Conservation (phyloP, 352 stramenopile genomes). For the Albugo candida region DNA sequence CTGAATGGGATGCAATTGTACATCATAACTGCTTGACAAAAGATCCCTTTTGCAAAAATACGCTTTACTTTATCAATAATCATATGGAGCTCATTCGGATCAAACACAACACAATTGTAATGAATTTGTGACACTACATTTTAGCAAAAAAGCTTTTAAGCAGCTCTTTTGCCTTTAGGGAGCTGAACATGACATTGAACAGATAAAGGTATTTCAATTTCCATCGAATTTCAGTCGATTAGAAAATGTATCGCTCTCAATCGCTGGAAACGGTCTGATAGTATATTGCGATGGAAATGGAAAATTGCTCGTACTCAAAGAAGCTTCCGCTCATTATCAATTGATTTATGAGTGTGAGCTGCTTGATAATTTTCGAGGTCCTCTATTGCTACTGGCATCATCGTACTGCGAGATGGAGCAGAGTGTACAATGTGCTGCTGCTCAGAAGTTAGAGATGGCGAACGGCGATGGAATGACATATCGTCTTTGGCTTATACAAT, state of each 20-base stretch:
- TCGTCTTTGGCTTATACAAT: constrained; percentile 25
- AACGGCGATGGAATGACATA: constrained; percentile 33
- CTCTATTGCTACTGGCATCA: constrained; percentile 25
- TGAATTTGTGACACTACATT: too few relatives aligned
- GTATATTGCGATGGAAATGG: constrained; percentile 44
- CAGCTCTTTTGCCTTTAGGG: too few relatives aligned
- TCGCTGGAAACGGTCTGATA: constrained; percentile 34
- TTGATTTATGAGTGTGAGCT: constrained; percentile 31
- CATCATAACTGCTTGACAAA: constrained; percentile 36
- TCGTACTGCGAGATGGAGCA: constrained; percentile 20
- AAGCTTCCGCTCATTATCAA: constrained; percentile 16
- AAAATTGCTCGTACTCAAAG: constrained; percentile 27
- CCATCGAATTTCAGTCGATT: constrained; percentile 15
- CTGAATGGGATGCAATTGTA: constrained; percentile 51
- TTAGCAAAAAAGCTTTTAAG: too few relatives aligned
- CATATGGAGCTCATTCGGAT: constrained; percentile 46
- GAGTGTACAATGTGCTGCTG: constrained; percentile 20
- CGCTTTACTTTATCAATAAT: constrained; percentile 20
- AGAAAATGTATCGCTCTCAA: constrained; percentile 42
- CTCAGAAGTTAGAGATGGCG: constrained; percentile 4
- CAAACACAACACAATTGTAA: too few relatives aligned
- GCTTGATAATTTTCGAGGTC: constrained; percentile 8
- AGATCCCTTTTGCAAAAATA: constrained; percentile 31
- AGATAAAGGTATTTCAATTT: constrained; percentile 7
- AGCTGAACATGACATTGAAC: too few relatives aligned